Conservation (phyloP, 73 alveolate species). For the Paraurostyla sp. region DNA sequence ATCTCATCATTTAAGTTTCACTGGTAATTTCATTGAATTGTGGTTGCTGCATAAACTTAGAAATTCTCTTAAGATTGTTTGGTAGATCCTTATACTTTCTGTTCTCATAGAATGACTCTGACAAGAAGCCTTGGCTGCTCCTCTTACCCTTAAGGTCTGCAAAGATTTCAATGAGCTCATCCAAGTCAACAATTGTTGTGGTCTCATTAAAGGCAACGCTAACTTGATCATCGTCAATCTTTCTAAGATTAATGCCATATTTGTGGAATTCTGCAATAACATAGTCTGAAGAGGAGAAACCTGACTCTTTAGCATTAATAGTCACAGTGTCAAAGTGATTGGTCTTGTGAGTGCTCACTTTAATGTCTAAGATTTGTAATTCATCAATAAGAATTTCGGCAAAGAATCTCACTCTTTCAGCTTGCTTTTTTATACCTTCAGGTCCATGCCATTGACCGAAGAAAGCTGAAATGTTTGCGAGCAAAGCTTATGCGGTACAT, state of each 20-base stretch:
- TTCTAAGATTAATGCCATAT: constrained; percentile 84
- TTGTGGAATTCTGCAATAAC: constrained; percentile 52
- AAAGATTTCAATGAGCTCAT: constrained; percentile 66
- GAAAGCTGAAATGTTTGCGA: constrained; percentile 95
- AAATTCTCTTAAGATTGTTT: constrained; percentile 43
- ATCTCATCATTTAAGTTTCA: constrained; percentile 95
- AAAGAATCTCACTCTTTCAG: constrained; percentile 81
- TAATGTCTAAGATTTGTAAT: constrained; percentile 58
- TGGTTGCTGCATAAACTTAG: constrained; percentile 74
- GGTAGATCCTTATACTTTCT: constrained; percentile 5
- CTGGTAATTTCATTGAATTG: constrained; percentile 83
- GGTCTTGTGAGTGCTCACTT: constrained; percentile 34
- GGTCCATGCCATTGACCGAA: constrained; percentile 89
- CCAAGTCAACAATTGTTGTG: constrained; percentile 79
- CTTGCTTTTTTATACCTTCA: constrained; percentile 84
- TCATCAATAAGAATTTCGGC: constrained; percentile 64
- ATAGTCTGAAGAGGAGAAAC: constrained; percentile 29
- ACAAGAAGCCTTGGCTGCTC: not conserved
- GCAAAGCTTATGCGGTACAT: constrained; percentile 96
- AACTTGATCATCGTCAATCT: constrained; percentile 66
- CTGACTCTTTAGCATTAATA: constrained; percentile 36
- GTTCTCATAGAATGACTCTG: constrained; percentile 25
- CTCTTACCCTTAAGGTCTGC: constrained; percentile 52
- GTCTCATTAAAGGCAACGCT: constrained; percentile 90
- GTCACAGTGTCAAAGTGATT: constrained; percentile 80